A percentile compares a stretch with the other conserved stretches of the same genome.
These are phyloP conservation scores for Ascoidea tarda DNA, from an alignment of 805 yeast species.

Conservation along the genomic window DNA sequence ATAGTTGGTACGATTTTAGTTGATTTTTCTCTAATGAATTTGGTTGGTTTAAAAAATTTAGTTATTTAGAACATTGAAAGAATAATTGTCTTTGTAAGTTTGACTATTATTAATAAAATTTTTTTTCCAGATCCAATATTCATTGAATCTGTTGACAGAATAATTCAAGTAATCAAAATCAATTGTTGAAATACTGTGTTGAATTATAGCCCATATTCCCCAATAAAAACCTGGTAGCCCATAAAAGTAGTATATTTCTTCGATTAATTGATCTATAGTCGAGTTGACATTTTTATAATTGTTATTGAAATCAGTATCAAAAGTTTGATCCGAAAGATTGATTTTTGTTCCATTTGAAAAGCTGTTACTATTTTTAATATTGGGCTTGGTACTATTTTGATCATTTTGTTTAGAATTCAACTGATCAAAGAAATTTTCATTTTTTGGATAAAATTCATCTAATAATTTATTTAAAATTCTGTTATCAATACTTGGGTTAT, in stretches of 20 bases:
- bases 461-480: too few relatives aligned
- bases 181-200: constrained; percentile 49
- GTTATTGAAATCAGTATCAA: too few relatives aligned
- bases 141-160: constrained; percentile 43
- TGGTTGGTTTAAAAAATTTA: too few relatives aligned
- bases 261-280: constrained; percentile 29
- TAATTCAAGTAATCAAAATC: constrained; percentile 60
- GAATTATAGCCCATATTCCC: constrained; percentile 79
- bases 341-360: not conserved
- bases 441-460: too few relatives aligned
- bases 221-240: constrained; percentile 78
- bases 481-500: not conserved
- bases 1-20: too few relatives aligned
- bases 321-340: too few relatives aligned
- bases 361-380: too few relatives aligned
- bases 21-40: too few relatives aligned
- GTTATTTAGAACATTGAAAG: not conserved
- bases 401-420: not conserved
- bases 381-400: too few relatives aligned
- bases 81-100: not conserved
- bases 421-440: not conserved
- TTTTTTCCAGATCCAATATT: constrained; percentile 58
- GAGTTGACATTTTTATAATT: constrained; percentile 4
- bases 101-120: not conserved
- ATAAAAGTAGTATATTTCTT: constrained; percentile 46